Base-by-base conservation (phyloP, 2,329 filamentous ascomycete genomes). In the Neophaeococcomyces mojaviensis region DNA sequence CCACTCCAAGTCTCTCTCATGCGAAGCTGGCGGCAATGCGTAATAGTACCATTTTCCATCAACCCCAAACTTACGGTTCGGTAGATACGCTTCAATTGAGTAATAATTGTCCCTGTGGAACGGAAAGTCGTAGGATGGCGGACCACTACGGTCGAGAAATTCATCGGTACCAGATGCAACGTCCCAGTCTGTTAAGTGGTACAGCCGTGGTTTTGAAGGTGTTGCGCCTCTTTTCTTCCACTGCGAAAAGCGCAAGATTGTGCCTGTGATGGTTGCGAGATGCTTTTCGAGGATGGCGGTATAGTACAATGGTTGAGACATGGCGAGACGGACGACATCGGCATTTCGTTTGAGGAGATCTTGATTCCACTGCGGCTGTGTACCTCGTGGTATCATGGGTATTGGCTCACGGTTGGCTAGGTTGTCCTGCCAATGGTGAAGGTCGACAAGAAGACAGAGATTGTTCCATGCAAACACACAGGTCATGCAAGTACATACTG, bases 381-480 rank as follows among this genome's bases (percentile, higher is more conserved):
- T 45, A 13, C 55, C 55, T 13, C 53, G 51, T 13, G 55, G 48
- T 13, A 57, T 55, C 10, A 51, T 49, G 7, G 55, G 55, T 16
- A 57, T 44, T 2, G 55, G 55, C 39, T 55, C 51, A n/a, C 55
- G 49, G 9, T 46, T 48, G 18, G 50, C 55, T 4, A 57, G 40
- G 34, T 55, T 54, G 4, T 33, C 37, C 36, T 57, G 55, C 55
- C 55, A 57, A 32, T 57, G 53, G 5, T 52, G 51, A 12, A 57
- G 49, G 37, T 57, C 55, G 20, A 57, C 49, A 24, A 57, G 30
- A 26, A 55, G 50, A 35, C 47, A 51, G 2, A 57, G 46, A 32
- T 57, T 57, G 48, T 57, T 57, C 55, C 55, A 57, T 6, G 53
- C 49, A 16, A 57, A 48, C 3, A 55, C 53, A 39, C 55, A 57